Conservation (phyloP, 2,329 filamentous ascomycete species). For the Cercospora sp. region DNA sequence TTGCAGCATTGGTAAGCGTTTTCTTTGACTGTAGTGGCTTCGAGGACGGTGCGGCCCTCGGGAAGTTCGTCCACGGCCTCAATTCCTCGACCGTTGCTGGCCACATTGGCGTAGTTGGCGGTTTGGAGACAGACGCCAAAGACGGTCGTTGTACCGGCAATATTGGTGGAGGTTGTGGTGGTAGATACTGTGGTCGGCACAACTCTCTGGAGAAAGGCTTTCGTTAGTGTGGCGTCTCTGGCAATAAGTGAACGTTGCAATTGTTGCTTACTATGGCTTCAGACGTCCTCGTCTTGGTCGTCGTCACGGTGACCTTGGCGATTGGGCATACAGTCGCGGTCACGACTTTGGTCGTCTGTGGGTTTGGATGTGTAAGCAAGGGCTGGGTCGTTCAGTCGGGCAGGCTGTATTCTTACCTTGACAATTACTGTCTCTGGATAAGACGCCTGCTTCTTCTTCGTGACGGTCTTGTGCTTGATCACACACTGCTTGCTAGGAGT, state of each 20-base stretch:
- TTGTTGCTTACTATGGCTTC: not conserved
- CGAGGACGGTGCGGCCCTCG: not conserved
- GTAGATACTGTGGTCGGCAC: not conserved
- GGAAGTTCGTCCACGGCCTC: not conserved
- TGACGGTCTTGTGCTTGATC: not conserved
- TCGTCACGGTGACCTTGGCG: not conserved
- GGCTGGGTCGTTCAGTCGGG: not conserved
- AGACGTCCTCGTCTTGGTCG: not conserved
- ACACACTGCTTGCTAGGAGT: not conserved
- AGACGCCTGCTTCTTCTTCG: not conserved
- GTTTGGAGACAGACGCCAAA: not conserved
- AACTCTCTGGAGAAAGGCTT: not conserved
- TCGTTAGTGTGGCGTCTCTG: too few species aligned
- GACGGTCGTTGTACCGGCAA: not conserved
- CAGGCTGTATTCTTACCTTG: not conserved
- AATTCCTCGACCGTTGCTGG: not conserved
- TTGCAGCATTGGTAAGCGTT: conserved; percentile 3
- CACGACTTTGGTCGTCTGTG: not conserved
- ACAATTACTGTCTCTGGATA: not conserved
- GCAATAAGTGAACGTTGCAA: too few species aligned
- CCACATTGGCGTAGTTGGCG: not conserved
- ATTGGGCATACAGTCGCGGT: not conserved
- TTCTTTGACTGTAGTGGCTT: not conserved
- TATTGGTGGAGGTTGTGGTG: not conserved
- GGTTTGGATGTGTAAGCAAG: not conserved